phyloP scores from a whole-genome alignment of 257 asterid species.

The Solanum phureja region DNA sequence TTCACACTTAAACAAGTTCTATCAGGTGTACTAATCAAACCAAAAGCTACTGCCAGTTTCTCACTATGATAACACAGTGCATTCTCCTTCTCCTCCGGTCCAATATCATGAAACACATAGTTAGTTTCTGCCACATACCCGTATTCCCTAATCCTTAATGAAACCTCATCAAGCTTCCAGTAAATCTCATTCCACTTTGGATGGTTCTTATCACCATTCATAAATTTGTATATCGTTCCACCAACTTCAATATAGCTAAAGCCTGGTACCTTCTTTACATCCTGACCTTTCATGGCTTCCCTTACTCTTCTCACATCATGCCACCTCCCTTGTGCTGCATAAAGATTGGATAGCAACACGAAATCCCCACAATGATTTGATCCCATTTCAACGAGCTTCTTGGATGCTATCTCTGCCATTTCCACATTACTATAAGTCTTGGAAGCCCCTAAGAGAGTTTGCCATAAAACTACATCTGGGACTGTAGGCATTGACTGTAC shows the following conservation, averaged over 20 bases:
- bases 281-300: constrained; percentile 57
- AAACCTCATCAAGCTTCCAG: constrained; percentile 62
- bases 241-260: constrained; percentile 67
- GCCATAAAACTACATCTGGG: constrained; percentile 86
- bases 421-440: constrained; percentile 61
- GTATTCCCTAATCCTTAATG: constrained; percentile 28
- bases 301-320: constrained; percentile 72
- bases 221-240: constrained; percentile 47
- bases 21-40: constrained; percentile 49
- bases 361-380: constrained; percentile 75
- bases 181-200: constrained; percentile 48
- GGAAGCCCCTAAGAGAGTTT: constrained; percentile 71
- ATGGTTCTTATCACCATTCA: constrained; percentile 60
- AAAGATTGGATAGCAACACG: constrained; percentile 72
- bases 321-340: constrained; percentile 82
- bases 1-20: constrained; percentile 47
- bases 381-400: constrained; percentile 78
- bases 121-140: constrained; percentile 80
- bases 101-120: constrained; percentile 81
- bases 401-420: constrained; percentile 86
- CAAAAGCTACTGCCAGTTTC: constrained; percentile 84
- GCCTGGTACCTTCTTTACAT: constrained; percentile 77
- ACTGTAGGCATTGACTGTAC: constrained; percentile 46
- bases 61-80: constrained; percentile 77
- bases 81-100: constrained; percentile 85